These are phyloP conservation scores for Leccinum boreale DNA, from an alignment of 768 basidiomycete species.

Conservation along the genomic window DNA sequence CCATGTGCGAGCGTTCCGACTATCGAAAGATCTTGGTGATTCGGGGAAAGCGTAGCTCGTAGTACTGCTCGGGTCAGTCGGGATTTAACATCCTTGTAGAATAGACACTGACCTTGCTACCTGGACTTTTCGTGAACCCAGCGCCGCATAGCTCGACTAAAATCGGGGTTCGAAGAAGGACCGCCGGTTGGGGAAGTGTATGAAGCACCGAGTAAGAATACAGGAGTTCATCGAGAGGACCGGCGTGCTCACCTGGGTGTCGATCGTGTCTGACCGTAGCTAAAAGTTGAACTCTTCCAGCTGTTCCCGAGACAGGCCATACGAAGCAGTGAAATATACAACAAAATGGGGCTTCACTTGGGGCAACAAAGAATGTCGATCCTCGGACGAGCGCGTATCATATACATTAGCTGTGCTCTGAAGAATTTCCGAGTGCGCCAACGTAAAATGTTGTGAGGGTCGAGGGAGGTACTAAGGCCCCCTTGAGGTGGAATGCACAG, in stretches of 20 bases:
- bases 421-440: constrained; percentile 57
- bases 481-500: neutral
- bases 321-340: constrained; percentile 72
- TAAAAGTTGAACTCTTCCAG: constrained; percentile 73
- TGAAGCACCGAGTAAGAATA: constrained; percentile 54
- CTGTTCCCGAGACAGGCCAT: constrained; percentile 63
- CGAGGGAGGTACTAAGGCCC: constrained; percentile 56
- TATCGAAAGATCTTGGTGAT: constrained; percentile 65
- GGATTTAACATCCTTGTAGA: neutral
- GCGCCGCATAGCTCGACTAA: constrained; percentile 77
- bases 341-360: constrained; percentile 56
- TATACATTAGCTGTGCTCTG: constrained; percentile 38
- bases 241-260: constrained; percentile 16
- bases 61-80: constrained; percentile 46
- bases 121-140: constrained; percentile 68
- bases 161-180: constrained; percentile 59
- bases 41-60: constrained; percentile 82
- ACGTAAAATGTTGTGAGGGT: constrained; percentile 80
- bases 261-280: constrained; percentile 36
- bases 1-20: constrained; percentile 63
- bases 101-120: constrained; percentile 46
- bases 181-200: constrained; percentile 47
- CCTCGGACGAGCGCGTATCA: neutral
- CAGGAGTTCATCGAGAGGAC: constrained; percentile 31
- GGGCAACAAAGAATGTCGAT: constrained; percentile 32